phyloP scores from a whole-genome alignment of 2,329 filamentous ascomycete genomes.

The Colletotrichum liaoningense region DNA sequence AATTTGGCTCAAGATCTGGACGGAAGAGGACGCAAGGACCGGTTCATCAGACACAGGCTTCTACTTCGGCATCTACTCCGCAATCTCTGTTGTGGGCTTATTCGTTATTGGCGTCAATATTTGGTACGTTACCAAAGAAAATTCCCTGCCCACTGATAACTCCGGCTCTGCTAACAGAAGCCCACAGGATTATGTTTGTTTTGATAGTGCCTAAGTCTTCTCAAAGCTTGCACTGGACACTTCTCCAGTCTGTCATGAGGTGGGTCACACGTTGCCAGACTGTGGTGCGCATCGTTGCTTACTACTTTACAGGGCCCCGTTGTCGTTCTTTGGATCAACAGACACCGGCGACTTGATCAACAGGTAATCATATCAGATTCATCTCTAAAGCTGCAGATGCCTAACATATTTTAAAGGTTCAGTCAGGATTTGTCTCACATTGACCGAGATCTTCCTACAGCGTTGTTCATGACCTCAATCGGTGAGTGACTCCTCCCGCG shows the following conservation, averaged over 20 bases:
- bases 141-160: background rate
- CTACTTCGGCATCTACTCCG: conserved; percentile 41
- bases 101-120: conserved; percentile 3
- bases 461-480: conserved; percentile 18
- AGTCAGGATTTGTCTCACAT: conserved; percentile 43
- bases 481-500: background rate
- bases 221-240: conserved; percentile 12
- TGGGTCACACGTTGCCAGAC: background rate
- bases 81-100: conserved; percentile 14
- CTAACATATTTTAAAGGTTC: conserved; percentile 30
- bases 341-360: conserved; percentile 39
- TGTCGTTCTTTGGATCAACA: conserved; percentile 38
- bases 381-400: background rate
- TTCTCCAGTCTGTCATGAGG: conserved; percentile 25
- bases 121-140: background rate
- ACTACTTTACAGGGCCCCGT: background rate
- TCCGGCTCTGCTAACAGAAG: background rate
- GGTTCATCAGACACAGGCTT: conserved; percentile 35
- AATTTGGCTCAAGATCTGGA: conserved; percentile 36
- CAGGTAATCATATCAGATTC: conserved; percentile 10
- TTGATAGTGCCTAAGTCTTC: conserved; percentile 21
- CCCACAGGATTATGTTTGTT: conserved; percentile 18
- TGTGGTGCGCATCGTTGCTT: background rate
- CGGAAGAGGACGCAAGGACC: conserved; percentile 34
- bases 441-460: conserved; percentile 38